Evolutionary conservation across 495 filamentous ascomycete genomes (phyloP).

Genomic region (Talaromyces wortmannii): DNA sequence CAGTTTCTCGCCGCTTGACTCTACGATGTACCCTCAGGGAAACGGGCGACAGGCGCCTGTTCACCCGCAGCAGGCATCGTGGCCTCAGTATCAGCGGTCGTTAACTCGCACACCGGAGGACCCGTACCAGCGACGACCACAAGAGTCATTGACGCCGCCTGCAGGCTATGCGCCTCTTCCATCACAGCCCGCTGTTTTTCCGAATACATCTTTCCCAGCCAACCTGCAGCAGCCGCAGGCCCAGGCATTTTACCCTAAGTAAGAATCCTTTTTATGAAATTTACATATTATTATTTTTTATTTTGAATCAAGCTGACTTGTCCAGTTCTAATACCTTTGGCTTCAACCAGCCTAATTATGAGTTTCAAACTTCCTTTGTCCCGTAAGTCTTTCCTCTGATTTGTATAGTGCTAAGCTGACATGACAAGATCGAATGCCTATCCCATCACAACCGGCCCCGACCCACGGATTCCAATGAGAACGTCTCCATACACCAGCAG

Average conservation of each 20-base stretch:
- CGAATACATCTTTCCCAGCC: constrained; percentile 2
- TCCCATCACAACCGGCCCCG: constrained; percentile 20
- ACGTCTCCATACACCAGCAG: constrained; percentile 15
- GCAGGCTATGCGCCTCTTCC: neutral
- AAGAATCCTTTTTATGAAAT: neutral
- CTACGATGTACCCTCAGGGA: constrained; percentile 3
- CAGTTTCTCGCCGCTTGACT: neutral
- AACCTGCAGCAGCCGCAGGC: neutral
- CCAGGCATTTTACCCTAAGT: constrained; percentile 5
- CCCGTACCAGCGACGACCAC: constrained; percentile 1
- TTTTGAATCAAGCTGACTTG: neutral
- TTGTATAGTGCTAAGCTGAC: neutral
- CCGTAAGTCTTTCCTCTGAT: constrained; percentile 10
- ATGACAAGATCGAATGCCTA: constrained; percentile 12
- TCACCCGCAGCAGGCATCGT: constrained; percentile 1
- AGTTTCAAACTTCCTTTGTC: constrained; percentile 17
- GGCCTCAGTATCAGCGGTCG: constrained; percentile 5
- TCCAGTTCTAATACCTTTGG: neutral
- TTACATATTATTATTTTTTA: neutral
- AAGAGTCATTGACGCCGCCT: constrained; percentile 1
- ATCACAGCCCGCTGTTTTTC: constrained; percentile 4
- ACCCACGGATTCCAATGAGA: constrained; percentile 19
- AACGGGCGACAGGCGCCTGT: constrained; percentile 1
- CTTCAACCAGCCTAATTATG: constrained; percentile 22
- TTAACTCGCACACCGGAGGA: constrained; percentile 2